phyloP scores from a whole-genome alignment of 306 rosid genomes.

The Begonia peltatifolia region DNA sequence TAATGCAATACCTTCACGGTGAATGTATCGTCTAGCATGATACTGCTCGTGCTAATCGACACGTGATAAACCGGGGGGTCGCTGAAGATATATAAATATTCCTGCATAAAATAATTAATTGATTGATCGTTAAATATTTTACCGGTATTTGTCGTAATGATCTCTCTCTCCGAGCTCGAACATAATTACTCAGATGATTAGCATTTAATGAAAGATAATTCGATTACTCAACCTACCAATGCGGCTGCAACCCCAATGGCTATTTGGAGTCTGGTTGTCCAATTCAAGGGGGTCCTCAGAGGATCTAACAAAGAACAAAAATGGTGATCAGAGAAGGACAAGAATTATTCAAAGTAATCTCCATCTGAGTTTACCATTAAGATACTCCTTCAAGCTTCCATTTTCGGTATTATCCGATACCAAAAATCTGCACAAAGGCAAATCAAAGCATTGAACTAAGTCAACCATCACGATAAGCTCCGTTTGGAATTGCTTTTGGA shows the following conservation, averaged over 20 bases:
- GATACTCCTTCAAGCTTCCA: constrained; percentile 91
- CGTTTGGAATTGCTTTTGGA: too few species aligned
- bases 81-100: constrained; percentile 71
- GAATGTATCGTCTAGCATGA: constrained; percentile 75
- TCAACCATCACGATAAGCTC: neutral
- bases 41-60: constrained; percentile 62
- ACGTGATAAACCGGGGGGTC: constrained; percentile 68
- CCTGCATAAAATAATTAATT: constrained; percentile 26
- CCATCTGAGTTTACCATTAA: constrained; percentile 39
- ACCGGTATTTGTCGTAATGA: too few species aligned
- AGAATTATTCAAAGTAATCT: neutral
- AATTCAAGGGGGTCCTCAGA: constrained; percentile 69
- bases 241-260: constrained; percentile 75
- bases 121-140: too few species aligned
- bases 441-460: neutral
- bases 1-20: constrained; percentile 51
- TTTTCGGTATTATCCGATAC: constrained; percentile 63
- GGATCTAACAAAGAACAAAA: constrained; percentile 44
- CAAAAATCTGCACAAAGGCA: constrained; percentile 42
- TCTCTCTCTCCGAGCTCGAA: too few species aligned
- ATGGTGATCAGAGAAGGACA: neutral
- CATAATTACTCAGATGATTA: too few species aligned
- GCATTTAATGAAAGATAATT: constrained; percentile 4
- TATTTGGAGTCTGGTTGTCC: constrained; percentile 81
- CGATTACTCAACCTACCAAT: constrained; percentile 33